These are phyloP conservation scores for Zoysia matrella DNA, from an alignment of 202 grass and related monocot species.

Conservation along the genomic window DNA sequence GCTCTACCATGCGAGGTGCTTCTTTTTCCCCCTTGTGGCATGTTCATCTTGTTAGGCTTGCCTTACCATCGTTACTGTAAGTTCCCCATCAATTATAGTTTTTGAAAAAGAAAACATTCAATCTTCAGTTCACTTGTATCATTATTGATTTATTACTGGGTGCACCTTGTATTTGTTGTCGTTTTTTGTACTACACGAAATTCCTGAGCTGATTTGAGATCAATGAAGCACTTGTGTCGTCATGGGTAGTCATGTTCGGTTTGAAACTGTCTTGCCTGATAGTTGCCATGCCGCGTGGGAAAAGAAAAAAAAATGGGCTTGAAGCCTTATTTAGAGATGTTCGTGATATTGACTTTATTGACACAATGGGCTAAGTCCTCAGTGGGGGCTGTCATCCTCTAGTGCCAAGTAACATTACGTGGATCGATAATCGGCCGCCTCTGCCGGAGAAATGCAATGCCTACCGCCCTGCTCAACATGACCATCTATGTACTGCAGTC, in stretches of 20 bases:
- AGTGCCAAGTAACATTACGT: too few species aligned
- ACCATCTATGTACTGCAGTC: too few species aligned
- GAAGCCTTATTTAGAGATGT: background rate
- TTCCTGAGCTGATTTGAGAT: too few species aligned
- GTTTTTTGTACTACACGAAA: too few species aligned
- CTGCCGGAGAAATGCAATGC: too few species aligned
- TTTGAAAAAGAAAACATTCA: conserved; percentile 26
- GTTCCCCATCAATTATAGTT: conserved; percentile 62
- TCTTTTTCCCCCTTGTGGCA: conserved; percentile 24
- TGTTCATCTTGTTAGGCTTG: conserved; percentile 52
- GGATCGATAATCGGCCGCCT: too few species aligned
- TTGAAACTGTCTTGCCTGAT: conserved; percentile 2
- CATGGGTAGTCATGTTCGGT: background rate
- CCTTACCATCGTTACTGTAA: conserved; percentile 53
- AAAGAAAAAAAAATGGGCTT: background rate
- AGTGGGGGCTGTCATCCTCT: background rate
- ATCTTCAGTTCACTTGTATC: conserved; percentile 40
- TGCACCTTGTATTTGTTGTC: too few species aligned
- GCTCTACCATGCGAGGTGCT: conserved; percentile 26
- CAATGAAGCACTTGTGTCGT: background rate
- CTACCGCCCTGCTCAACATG: too few species aligned
- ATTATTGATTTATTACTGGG: too few species aligned
- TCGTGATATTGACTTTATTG: background rate
- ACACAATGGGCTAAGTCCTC: background rate
- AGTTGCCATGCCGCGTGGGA: background rate